Base-by-base conservation (phyloP, 306 rosid species). In the Biancaea sappan region DNA sequence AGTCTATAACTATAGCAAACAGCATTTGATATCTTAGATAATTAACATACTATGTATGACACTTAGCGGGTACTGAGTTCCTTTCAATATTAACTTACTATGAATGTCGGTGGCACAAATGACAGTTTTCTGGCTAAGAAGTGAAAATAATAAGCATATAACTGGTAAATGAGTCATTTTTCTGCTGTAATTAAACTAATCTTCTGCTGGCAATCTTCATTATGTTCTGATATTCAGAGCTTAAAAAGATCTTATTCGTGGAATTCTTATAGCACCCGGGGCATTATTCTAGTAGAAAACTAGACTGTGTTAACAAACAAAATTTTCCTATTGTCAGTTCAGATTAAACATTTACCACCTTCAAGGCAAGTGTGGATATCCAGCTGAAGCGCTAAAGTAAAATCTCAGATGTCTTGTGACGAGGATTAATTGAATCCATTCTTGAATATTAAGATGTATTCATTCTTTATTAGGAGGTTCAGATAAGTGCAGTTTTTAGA, bases 361-460 rank as follows among this genome's bases (percentile, higher is more conserved):
- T 34, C 47, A 35, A 53, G 48, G 46, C 22, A 21, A 48, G 48
- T 52, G 15, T 18, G 3, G n/a, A 34, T 9, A 40, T 58, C 40
- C 35, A 18, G 8, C 48, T 52, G 54, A 47, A 67, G 57, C 10
- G 76, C 8, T 47, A 46, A 8, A 47, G 40, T 66, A 57, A 71
- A 41, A 48, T 69, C 54, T 44, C 21, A 15, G 52, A 19, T 31
- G 40, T 34, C 11, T 44, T 47, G 46, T 63, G 43, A 43, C 57
- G 9, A 31, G 26, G 19, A 48, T 21, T 65, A 53, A 54, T 60
- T 32, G 22, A 64, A 28, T 37, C 52, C 12, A 43, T 46, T 77
- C 51, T 40, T 79, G 62, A 70, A 47, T 63, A 34, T 41, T 52
- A 56, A 66, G 51, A 48, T 24, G 48, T 22, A 8, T 68, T 63